phyloP scores from a whole-genome alignment of 1,284 basidiomycete genomes.

The Pholiota adiposa region DNA sequence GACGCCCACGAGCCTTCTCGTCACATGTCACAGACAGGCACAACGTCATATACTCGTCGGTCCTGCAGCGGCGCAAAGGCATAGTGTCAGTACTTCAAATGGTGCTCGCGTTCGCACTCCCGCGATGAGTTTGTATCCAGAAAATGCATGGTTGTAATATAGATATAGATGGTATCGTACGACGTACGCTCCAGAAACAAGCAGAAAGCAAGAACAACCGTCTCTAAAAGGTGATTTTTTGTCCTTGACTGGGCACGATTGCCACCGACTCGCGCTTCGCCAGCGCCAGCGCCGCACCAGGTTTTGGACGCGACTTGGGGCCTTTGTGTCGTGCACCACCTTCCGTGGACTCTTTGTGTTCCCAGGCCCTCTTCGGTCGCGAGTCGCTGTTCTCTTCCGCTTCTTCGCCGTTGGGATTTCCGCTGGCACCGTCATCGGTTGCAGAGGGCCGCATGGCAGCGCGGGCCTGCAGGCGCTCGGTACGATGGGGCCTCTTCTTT shows the following conservation, averaged over 20 bases:
- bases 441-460: constrained; percentile 6
- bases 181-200: background rate
- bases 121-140: too few species aligned
- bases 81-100: too few species aligned
- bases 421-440: background rate
- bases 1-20: background rate
- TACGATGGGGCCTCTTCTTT: constrained; percentile 13
- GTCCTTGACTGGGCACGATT: constrained; percentile 80
- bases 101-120: background rate
- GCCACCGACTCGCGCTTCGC: constrained; percentile 87
- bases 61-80: background rate
- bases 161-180: background rate
- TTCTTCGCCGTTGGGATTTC: background rate
- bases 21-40: background rate
- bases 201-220: background rate
- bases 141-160: too few species aligned
- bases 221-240: constrained; percentile 79
- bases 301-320: constrained; percentile 63
- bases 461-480: constrained; percentile 9
- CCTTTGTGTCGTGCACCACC: constrained; percentile 32
- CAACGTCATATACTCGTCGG: background rate
- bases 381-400: background rate
- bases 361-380: constrained; percentile 1
- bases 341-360: constrained; percentile 10
- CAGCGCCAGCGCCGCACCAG: constrained; percentile 89